Percentiles rank a stretch among this genome's conserved stretches.
phyloP scores from a whole-genome alignment of 2,329 filamentous ascomycete species.

The Zalaria obscura region DNA sequence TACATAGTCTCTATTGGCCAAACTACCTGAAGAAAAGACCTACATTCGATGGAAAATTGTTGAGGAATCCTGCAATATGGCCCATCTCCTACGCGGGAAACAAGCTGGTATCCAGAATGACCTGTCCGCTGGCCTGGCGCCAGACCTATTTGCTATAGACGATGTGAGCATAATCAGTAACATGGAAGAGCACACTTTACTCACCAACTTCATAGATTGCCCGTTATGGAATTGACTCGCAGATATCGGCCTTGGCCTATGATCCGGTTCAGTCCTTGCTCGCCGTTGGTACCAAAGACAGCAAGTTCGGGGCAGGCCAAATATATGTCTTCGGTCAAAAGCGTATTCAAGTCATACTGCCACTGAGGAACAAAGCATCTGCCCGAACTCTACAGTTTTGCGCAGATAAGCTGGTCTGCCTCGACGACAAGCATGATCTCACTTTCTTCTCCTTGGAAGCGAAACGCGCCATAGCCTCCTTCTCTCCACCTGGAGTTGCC shows the following conservation, averaged over 20 bases:
- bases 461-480: constrained; percentile 50
- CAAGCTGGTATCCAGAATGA: constrained; percentile 88
- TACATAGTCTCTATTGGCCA: too few species aligned
- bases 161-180: constrained; percentile 41
- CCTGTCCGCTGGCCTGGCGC: constrained; percentile 65
- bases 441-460: constrained; percentile 68
- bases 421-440: constrained; percentile 78
- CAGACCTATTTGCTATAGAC: constrained; percentile 69
- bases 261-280: constrained; percentile 89
- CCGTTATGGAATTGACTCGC: constrained; percentile 58
- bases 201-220: constrained; percentile 33
- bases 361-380: constrained; percentile 57
- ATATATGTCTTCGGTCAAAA: constrained; percentile 80
- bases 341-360: constrained; percentile 63
- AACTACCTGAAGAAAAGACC: too few species aligned
- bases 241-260: constrained; percentile 67
- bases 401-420: constrained; percentile 67
- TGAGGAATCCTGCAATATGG: constrained; percentile 40
- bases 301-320: constrained; percentile 69
- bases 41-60: too few species aligned
- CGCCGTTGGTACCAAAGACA: constrained; percentile 80
- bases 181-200: constrained; percentile 7
- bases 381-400: constrained; percentile 72
- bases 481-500: constrained; percentile 64
- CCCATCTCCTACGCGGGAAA: constrained; percentile 78